Evolutionary conservation across 306 rosid species (phyloP), one percentile per base, ranked within the genome.

Genomic region (Lagenaria siceraria): DNA sequence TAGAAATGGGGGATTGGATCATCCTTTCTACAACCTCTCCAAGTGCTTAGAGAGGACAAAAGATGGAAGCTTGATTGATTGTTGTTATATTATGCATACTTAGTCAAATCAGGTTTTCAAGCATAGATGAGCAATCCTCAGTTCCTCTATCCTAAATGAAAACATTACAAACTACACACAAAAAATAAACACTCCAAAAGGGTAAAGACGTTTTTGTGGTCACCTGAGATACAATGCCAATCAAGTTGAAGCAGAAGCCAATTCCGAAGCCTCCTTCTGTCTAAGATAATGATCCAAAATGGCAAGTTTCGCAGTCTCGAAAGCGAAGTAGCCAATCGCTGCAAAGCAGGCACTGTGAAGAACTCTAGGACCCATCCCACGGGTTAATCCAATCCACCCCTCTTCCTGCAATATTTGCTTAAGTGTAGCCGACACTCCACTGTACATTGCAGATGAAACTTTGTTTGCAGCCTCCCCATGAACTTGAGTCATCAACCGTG

Each of bases 351-450:
- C 96, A 71, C 97, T 89, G 64, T 95, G 97, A 68, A 95, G 81
- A 80, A 95, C 93, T 78, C 99, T 76, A 5, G 97, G 99, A 25
- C 99, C 99, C 92, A 92, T 89, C 15, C 99, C 99, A 17, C 96
- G 81, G 0, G 90, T 92, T 6, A 95, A 73, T 19, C 98, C 98
- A 65, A 92, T 74, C 96, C 87, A 86, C 21, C 98, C 96, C 80
- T 95, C 98, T 12, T 95, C 97, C 78, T 12, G 85, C 78, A 95
- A 33, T 66, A 95, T 95, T 77, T 80, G 85, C 87, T 65, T 86
- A 43, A 90, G 86, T 0, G 92, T 90, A 1, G 75, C 82, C 2
- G 89, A 78, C 77, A 95, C 88, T 51, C 99, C 97, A 2, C 79
- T 71, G 40, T 82, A 84, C 89, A 88, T 75, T 6, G 79, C 96